phyloP scores from a whole-genome alignment of 1,139 yeast genomes.

The Lodderomyces orthopsilosis region DNA sequence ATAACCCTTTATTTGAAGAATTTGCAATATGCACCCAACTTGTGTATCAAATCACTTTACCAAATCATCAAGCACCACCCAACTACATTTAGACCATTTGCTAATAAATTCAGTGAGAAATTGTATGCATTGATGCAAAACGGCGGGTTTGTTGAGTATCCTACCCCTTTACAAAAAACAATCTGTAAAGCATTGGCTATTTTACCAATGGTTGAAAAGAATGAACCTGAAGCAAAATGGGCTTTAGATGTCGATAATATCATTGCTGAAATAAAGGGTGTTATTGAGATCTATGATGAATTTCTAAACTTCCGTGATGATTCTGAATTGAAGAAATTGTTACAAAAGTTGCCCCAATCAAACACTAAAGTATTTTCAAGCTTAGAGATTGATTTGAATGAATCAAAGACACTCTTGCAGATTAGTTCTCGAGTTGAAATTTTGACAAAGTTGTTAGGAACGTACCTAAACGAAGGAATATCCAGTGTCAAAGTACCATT shows the following conservation, averaged over 20 bases:
- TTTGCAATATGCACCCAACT: slow-evolving; percentile 36
- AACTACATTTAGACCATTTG: slow-evolving; percentile 80
- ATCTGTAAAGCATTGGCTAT: slow-evolving; percentile 56
- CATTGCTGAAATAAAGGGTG: slow-evolving; percentile 49
- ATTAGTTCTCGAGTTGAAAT: slow-evolving; percentile 50
- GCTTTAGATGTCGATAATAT: slow-evolving; percentile 33
- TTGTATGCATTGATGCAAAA: slow-evolving; percentile 36
- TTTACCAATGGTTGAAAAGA: slow-evolving; percentile 55
- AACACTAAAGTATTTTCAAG: slow-evolving; percentile 11
- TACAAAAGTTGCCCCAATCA: slow-evolving; percentile 31
- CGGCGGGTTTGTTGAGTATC: slow-evolving; percentile 27
- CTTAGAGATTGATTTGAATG: slow-evolving; percentile 56
- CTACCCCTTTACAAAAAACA: slow-evolving; percentile 34
- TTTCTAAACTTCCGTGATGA: slow-evolving; percentile 59
- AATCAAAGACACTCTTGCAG: slow-evolving; percentile 47
- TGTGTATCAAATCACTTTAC: slow-evolving; percentile 49
- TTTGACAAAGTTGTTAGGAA: slow-evolving; percentile 43
- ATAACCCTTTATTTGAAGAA: slow-evolving; percentile 53
- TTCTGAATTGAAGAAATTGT: slow-evolving; percentile 34
- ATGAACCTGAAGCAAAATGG: slow-evolving; percentile 52
- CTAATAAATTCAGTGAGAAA: slow-evolving; percentile 53
- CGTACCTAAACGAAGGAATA: slow-evolving; percentile 46
- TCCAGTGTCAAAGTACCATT: slow-evolving; percentile 54
- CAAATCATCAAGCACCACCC: slow-evolving; percentile 57
- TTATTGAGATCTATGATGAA: slow-evolving; percentile 53